Base-by-base conservation (phyloP, 2,329 filamentous ascomycete genomes). In the Alternaria incomplexa region DNA sequence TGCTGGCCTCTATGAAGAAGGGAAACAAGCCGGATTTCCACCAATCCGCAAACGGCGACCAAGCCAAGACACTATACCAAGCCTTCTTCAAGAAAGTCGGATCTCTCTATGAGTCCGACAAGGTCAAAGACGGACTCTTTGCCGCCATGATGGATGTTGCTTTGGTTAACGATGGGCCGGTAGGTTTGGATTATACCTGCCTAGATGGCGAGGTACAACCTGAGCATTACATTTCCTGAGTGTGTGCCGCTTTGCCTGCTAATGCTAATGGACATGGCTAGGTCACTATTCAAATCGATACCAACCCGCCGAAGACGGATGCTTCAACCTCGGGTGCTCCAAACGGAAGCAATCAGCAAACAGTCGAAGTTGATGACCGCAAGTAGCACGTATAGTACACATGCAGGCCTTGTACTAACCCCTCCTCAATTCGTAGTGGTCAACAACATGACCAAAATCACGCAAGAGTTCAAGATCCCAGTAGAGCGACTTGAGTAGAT, bases 91-190 rank as follows among this genome's bases (percentile, higher is more conserved):
- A 87, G 54, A 92, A 91, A 71, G 89, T 98, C 45, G 87, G 89
- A 71, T 85, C 89, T 57, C 85, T 89, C 3, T 97, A 98, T 78
- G 80, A 83, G 6, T 80, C 87, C 7, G 91, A 93, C 9, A 90
- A 86, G 67, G 94, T 99, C 62, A 93, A 97, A 78, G 91, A 99
- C 77, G 96, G 96, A n/a, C 89, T 95, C 28, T 99, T 99, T 79
- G 95, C 97, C 77, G 96, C 96, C 53, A 97, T 97, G 94, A 99
- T 99, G 96, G 91, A 98, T 76, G 95, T 99, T 62, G 91, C 92
- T 52, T 82, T 97, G 28, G 89, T 97, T 53, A 98, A 98, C 70
- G 95, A 98, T 74, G 88, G 88, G 74, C 88, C 88, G 82, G 88
- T 90, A 87, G 84, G 87, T 87, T 78, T 87, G 71, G 83, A 87